Conservation (phyloP, 2,329 filamentous ascomycete species). For the Fusarium goolgardi region DNA sequence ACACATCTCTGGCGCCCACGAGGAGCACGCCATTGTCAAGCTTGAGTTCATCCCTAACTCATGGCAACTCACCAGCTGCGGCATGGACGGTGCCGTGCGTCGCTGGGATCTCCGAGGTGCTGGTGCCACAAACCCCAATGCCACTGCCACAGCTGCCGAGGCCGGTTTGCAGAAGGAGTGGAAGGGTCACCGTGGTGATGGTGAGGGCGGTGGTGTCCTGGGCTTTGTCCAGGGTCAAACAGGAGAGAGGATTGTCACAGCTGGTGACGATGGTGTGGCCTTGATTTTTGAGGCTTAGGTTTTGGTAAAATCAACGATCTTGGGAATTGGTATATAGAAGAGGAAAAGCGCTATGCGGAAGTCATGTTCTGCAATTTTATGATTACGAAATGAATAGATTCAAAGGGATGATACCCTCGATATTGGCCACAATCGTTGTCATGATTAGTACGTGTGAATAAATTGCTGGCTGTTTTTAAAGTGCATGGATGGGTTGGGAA, state of each 20-base stretch:
- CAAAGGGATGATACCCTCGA: slow-evolving; percentile 40
- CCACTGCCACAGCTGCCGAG: slow-evolving; percentile 56
- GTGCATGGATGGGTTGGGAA: neutral
- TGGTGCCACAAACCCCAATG: slow-evolving; percentile 48
- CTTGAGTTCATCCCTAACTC: slow-evolving; percentile 80
- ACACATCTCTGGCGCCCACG: slow-evolving; percentile 84
- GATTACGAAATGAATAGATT: slow-evolving; percentile 45
- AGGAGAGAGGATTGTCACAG: slow-evolving; percentile 83
- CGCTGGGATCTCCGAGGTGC: slow-evolving; percentile 83
- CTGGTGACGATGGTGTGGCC: slow-evolving; percentile 84
- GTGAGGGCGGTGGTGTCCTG: slow-evolving; percentile 87
- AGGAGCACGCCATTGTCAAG: slow-evolving; percentile 91
- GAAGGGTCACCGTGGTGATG: slow-evolving; percentile 87
- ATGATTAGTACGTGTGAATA: neutral
- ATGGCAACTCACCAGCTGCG: slow-evolving; percentile 86
- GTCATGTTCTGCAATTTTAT: slow-evolving; percentile 38
- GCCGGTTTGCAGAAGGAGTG: slow-evolving; percentile 84
- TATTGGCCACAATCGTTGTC: slow-evolving; percentile 9
- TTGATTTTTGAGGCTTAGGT: slow-evolving; percentile 72
- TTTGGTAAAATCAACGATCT: slow-evolving; percentile 14
- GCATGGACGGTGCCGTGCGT: slow-evolving; percentile 90
- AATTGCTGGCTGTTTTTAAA: neutral
- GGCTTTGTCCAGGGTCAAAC: slow-evolving; percentile 87
- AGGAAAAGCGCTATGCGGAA: slow-evolving; percentile 31
- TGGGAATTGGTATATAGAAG: slow-evolving; percentile 27